A percentile compares a stretch with the other conserved stretches of the same genome.
phyloP scores from a whole-genome alignment of 495 filamentous ascomycete genomes.

The Neurospora hispaniola region DNA sequence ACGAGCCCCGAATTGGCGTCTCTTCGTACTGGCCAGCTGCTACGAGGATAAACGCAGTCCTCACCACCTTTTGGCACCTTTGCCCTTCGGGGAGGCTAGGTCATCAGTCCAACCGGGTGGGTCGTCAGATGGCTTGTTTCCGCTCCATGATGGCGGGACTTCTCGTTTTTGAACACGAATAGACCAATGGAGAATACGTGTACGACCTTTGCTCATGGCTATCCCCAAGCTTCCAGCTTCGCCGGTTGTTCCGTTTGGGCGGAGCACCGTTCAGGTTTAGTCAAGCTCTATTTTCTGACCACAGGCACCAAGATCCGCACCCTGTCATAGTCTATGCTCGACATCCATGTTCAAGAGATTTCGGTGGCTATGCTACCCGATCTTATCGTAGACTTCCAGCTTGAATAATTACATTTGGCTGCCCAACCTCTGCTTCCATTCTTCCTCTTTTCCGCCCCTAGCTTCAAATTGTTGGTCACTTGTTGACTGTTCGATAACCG shows the following conservation, averaged over 20 bases:
- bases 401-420: constrained; percentile 6
- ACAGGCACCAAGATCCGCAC: background rate
- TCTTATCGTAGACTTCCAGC: background rate
- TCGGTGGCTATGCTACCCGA: constrained; percentile 1
- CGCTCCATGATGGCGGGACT: background rate
- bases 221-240: background rate
- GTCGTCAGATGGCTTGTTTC: background rate
- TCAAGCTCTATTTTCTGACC: background rate
- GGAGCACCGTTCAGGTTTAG: background rate
- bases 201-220: background rate
- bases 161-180: background rate
- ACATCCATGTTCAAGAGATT: background rate
- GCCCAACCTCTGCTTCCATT: background rate
- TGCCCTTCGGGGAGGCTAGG: background rate
- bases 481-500: constrained; percentile 5
- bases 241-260: background rate
- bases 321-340: background rate
- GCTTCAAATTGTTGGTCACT: background rate
- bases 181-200: background rate
- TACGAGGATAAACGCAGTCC: background rate
- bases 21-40: constrained; percentile 7
- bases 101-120: background rate
- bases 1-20: background rate
- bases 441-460: constrained; percentile 1
- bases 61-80: background rate